phyloP scores from a whole-genome alignment of 371 early-diverging fungal species.

The Nematocida sp. region DNA sequence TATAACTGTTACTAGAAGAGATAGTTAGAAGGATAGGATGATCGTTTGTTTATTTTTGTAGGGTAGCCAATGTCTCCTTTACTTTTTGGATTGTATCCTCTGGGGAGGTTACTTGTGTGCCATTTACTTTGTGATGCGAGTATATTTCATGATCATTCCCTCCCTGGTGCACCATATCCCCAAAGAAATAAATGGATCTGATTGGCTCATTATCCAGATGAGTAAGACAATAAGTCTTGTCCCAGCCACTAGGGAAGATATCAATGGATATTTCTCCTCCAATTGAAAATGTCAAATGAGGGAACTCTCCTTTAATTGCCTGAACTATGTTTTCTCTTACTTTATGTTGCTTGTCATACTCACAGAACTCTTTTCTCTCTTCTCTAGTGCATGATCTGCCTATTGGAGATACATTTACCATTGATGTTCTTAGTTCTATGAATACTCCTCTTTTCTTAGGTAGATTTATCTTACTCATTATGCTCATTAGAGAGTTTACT shows the following conservation, averaged over 20 bases:
- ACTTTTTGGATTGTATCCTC: slow-evolving; percentile 79
- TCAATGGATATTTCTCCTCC: slow-evolving; percentile 99
- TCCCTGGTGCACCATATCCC: slow-evolving; percentile 92
- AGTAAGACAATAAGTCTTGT: slow-evolving; percentile 82
- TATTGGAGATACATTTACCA: slow-evolving; percentile 97
- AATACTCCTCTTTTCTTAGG: slow-evolving; percentile 78
- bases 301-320: slow-evolving; percentile 76
- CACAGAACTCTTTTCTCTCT: slow-evolving; percentile 85
- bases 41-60: too few species aligned
- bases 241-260: slow-evolving; percentile 96
- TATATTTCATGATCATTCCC: slow-evolving; percentile 99
- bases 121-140: slow-evolving; percentile 72
- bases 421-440: slow-evolving; percentile 94
- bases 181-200: slow-evolving; percentile 89
- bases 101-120: slow-evolving; percentile 79
- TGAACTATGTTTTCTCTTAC: slow-evolving; percentile 71
- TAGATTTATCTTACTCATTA: slow-evolving; percentile 75
- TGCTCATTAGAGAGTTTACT: slow-evolving; percentile 79
- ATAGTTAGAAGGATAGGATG: too few species aligned
- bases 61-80: slow-evolving; percentile 67
- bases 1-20: too few species aligned
- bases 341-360: slow-evolving; percentile 71
- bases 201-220: slow-evolving; percentile 81
- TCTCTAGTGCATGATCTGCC: slow-evolving; percentile 86
- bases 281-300: slow-evolving; percentile 83